Conservation (phyloP, 371 early-diverging fungal genomes). For the Syncephalastrum sp. region DNA sequence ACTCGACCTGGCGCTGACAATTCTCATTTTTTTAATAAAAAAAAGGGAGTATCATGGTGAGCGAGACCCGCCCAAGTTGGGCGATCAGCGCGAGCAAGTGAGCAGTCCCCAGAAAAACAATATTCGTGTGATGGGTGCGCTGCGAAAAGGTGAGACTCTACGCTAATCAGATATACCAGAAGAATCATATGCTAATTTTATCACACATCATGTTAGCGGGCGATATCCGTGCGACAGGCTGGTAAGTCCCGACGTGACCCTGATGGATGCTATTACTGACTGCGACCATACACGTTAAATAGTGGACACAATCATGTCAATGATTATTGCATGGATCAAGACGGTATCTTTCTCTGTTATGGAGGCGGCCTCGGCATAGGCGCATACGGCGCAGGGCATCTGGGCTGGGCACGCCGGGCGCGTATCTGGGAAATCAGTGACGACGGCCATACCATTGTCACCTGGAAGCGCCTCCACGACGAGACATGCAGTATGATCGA, state of each 20-base stretch:
- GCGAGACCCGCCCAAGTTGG: slow-evolving; percentile 23
- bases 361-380: slow-evolving; percentile 55
- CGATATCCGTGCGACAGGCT: slow-evolving; percentile 25
- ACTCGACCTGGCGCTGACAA: too few relatives aligned
- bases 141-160: slow-evolving; percentile 23
- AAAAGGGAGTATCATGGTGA: slow-evolving; percentile 25
- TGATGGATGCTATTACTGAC: neutral
- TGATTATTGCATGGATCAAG: slow-evolving; percentile 50
- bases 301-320: slow-evolving; percentile 57
- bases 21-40: too few relatives aligned
- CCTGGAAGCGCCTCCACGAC: slow-evolving; percentile 52
- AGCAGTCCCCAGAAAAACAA: slow-evolving; percentile 29
- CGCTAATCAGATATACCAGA: neutral
- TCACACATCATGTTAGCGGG: slow-evolving; percentile 13
- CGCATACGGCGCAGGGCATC: slow-evolving; percentile 46
- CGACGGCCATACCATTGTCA: slow-evolving; percentile 35
- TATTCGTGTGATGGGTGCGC: slow-evolving; percentile 20
- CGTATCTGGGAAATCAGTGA: slow-evolving; percentile 42
- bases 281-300: neutral
- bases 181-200: too few relatives aligned
- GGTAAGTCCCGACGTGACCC: slow-evolving; percentile 18
- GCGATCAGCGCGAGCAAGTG: slow-evolving; percentile 41
- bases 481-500: slow-evolving; percentile 36
- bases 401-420: slow-evolving; percentile 47
- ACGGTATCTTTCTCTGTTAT: slow-evolving; percentile 48